Conservation (phyloP, 140 eudicot genomes). For the Eryngium alpinum region DNA sequence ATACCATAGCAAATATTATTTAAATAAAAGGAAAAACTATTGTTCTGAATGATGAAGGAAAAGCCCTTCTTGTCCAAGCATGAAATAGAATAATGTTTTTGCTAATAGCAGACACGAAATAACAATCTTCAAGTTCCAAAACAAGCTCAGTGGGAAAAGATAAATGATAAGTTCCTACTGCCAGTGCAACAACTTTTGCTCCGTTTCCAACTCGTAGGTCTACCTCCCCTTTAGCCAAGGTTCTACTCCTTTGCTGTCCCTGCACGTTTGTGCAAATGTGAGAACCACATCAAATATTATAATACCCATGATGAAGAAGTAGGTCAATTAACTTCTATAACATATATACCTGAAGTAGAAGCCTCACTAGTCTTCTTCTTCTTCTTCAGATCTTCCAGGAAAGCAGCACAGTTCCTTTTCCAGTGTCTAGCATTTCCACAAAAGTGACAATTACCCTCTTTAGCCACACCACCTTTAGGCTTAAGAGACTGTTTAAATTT, state of each 20-base stretch:
- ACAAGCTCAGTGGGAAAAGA: background rate
- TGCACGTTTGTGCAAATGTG: too few species aligned
- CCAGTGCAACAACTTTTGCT: background rate
- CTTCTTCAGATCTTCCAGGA: background rate
- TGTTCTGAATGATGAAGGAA: too few species aligned
- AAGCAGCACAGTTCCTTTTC: background rate
- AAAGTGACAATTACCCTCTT: background rate
- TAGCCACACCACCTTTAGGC: background rate
- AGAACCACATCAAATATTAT: too few species aligned
- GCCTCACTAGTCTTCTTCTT: background rate
- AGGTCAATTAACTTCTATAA: too few species aligned
- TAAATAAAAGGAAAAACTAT: too few species aligned
- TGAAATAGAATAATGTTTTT: background rate
- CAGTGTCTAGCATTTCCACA: background rate
- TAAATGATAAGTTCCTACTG: background rate
- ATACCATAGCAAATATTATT: too few species aligned
- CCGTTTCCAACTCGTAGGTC: too few species aligned
- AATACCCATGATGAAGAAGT: too few species aligned
- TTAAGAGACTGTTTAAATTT: background rate
- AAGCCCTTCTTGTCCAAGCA: background rate
- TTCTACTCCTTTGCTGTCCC: too few species aligned
- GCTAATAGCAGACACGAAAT: background rate
- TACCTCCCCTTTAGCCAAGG: too few species aligned
- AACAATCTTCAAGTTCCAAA: background rate
- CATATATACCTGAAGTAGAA: too few species aligned